phyloP scores from a whole-genome alignment of 2,329 filamentous ascomycete species.

The Lecanoromycetidae sp. region DNA sequence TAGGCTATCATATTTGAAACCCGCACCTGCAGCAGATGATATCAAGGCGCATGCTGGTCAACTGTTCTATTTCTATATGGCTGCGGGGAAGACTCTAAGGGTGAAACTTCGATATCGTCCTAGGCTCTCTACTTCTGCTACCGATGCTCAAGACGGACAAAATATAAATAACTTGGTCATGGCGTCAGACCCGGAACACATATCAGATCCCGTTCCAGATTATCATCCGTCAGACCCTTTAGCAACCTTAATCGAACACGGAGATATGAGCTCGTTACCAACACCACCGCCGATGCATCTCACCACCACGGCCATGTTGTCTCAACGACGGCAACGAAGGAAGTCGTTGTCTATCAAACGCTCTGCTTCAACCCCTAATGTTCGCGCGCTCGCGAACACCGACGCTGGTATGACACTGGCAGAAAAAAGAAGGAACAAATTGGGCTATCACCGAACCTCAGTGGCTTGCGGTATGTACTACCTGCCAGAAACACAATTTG shows the following conservation, averaged over 20 bases:
- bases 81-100: constrained; percentile 17
- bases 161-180: constrained; percentile 13
- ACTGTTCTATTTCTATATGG: constrained; percentile 16
- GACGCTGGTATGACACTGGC: constrained; percentile 33
- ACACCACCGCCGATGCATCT: constrained; percentile 13
- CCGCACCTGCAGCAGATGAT: constrained; percentile 16
- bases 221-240: constrained; percentile 3
- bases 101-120: constrained; percentile 17
- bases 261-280: constrained; percentile 5
- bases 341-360: constrained; percentile 25
- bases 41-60: constrained; percentile 13
- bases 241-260: constrained; percentile 8
- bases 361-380: constrained; percentile 37
- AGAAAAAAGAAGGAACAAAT: constrained; percentile 72
- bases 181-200: constrained; percentile 12
- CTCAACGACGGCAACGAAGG: constrained; percentile 14
- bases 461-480: constrained; percentile 78
- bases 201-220: constrained; percentile 7
- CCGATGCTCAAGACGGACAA: constrained; percentile 3
- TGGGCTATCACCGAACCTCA: constrained; percentile 89
- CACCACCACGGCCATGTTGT: constrained; percentile 8
- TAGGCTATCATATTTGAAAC: constrained; percentile 17
- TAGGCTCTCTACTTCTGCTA: constrained; percentile 4
- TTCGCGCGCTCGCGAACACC: constrained; percentile 30
- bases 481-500: background rate